Conservation (phyloP, 2,329 filamentous ascomycete genomes). For the Fusarium napiforme region DNA sequence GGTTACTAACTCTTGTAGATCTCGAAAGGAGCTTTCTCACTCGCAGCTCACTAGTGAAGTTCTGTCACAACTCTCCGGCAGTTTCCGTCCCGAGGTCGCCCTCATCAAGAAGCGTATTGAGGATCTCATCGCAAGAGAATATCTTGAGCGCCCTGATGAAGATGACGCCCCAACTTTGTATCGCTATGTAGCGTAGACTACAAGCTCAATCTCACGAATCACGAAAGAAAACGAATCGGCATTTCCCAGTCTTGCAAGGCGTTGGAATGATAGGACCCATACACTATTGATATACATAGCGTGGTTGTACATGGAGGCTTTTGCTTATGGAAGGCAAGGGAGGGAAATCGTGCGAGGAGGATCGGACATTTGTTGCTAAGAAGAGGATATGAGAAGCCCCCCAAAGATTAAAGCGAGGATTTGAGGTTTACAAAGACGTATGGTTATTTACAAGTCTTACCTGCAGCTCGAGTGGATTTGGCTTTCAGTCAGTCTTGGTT, state of each 20-base stretch:
- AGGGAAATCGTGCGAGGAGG: not conserved
- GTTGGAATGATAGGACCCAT: constrained; percentile 32
- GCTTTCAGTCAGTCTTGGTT: not conserved
- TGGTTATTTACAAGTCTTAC: not conserved
- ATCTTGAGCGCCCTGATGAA: constrained; percentile 77
- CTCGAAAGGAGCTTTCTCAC: constrained; percentile 78
- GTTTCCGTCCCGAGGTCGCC: constrained; percentile 80
- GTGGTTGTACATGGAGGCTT: constrained; percentile 13
- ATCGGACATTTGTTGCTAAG: not conserved
- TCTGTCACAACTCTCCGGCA: constrained; percentile 72
- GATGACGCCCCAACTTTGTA: constrained; percentile 73
- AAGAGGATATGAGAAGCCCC: not conserved
- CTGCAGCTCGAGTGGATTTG: not conserved
- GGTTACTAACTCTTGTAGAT: constrained; percentile 57
- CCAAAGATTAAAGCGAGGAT: not conserved
- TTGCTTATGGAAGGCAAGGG: constrained; percentile 7
- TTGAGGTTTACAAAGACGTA: not conserved
- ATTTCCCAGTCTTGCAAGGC: constrained; percentile 36
- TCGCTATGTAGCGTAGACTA: constrained; percentile 72
- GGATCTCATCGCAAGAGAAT: constrained; percentile 79
- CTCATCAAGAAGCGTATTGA: constrained; percentile 87
- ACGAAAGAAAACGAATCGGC: constrained; percentile 33
- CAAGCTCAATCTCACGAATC: constrained; percentile 34
- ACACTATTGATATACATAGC: constrained; percentile 31
- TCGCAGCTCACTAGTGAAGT: constrained; percentile 77